Percentiles rank a stretch among this genome's conserved stretches.
Conservation (phyloP, 257 asterid species). For the Marsdenia floribunda region DNA sequence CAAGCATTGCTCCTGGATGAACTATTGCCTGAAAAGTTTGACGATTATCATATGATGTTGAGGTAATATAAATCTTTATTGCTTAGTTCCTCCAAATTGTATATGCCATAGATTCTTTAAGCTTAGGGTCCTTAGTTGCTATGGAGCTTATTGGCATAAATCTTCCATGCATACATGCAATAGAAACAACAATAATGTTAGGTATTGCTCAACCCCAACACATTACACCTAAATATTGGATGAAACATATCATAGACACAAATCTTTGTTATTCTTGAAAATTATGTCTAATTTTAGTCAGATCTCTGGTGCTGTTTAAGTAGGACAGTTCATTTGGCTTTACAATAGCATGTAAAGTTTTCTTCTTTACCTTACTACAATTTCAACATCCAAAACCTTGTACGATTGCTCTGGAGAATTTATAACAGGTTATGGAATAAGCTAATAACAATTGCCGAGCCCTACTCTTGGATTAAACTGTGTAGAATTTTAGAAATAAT, state of each 20-base stretch:
- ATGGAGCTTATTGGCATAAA: not conserved
- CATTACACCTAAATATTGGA: not conserved
- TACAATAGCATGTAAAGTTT: not conserved
- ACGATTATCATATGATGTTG: constrained; percentile 90
- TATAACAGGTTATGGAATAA: not conserved
- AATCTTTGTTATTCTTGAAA: not conserved
- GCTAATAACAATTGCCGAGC: not conserved
- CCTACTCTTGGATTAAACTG: not conserved
- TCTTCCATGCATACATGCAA: not conserved
- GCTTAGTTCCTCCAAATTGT: constrained; percentile 12
- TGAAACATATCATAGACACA: not conserved
- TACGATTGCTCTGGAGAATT: not conserved
- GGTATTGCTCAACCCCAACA: not conserved
- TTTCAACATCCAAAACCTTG: not conserved
- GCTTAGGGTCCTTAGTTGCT: not conserved
- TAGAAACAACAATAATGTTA: not conserved
- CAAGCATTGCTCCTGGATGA: constrained; percentile 84
- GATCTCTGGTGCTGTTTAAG: not conserved
- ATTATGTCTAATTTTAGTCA: not conserved
- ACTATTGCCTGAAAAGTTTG: constrained; percentile 72
- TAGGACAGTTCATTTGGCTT: not conserved
- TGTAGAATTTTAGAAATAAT: not conserved
- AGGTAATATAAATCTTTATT: constrained; percentile 42
- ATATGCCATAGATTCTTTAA: not conserved
- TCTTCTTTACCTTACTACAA: not conserved